These are phyloP conservation scores for Rubus parviflorus DNA, from an alignment of 306 rosid genomes.

Conservation along the genomic window DNA sequence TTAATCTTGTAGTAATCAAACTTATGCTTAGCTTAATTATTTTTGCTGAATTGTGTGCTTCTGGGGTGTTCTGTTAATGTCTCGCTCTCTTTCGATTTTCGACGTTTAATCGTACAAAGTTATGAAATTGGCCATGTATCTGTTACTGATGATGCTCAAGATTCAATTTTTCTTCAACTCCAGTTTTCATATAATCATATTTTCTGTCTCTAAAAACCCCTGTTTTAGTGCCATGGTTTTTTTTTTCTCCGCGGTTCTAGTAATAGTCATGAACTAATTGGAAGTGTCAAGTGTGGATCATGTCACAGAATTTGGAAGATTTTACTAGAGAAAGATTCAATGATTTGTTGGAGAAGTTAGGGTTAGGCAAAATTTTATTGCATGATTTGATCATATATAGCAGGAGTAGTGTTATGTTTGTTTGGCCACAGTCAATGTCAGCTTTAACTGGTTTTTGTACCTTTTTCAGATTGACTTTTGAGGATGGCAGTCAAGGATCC, in stretches of 20 bases:
- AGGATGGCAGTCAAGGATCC: conserved; percentile 68
- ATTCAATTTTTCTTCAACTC: neutral
- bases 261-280: no score
- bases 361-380: neutral
- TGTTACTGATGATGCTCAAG: neutral
- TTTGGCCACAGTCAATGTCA: neutral
- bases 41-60: neutral
- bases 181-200: neutral
- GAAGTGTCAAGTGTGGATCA: no score
- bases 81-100: neutral
- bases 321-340: no score
- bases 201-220: neutral
- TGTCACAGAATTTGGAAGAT: no score
- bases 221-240: no score
- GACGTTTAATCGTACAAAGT: neutral
- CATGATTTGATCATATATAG: neutral
- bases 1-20: neutral
- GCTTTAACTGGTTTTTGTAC: neutral
- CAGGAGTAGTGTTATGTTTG: neutral
- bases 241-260: no score
- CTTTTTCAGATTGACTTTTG: conserved; percentile 24
- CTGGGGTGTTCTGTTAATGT: neutral
- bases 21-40: neutral
- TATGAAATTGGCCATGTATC: neutral
- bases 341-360: neutral